These are phyloP conservation scores for Jamesozyma spencerorum DNA, from an alignment of 805 yeast genomes.

Conservation along the genomic window DNA sequence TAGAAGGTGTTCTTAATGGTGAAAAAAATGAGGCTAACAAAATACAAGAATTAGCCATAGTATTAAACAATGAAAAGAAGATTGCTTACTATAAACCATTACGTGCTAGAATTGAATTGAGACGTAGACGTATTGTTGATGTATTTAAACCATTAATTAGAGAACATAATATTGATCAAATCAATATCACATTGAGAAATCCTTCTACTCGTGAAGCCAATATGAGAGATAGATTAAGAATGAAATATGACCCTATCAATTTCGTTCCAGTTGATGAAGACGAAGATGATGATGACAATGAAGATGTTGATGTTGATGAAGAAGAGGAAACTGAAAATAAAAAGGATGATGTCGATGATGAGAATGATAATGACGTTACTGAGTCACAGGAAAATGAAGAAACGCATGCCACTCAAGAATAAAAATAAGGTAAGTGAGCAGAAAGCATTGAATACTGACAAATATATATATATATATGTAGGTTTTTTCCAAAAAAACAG, in stretches of 20 bases:
- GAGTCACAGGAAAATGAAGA: background rate
- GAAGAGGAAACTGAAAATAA: slow-evolving; percentile 3
- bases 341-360: background rate
- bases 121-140: slow-evolving; percentile 66
- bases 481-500: too few relatives aligned
- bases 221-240: slow-evolving; percentile 48
- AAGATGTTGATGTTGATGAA: slow-evolving; percentile 1
- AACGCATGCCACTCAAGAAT: background rate
- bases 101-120: slow-evolving; percentile 66
- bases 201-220: slow-evolving; percentile 54
- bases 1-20: background rate
- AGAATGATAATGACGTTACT: slow-evolving; percentile 1
- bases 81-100: slow-evolving; percentile 73
- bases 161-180: slow-evolving; percentile 47
- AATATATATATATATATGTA: too few relatives aligned
- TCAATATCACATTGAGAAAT: slow-evolving; percentile 48
- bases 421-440: background rate
- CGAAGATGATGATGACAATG: slow-evolving; percentile 13
- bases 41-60: slow-evolving; percentile 52
- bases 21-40: slow-evolving; percentile 9
- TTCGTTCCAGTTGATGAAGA: slow-evolving; percentile 32
- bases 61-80: slow-evolving; percentile 44
- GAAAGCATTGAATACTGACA: too few relatives aligned
- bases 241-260: slow-evolving; percentile 63
- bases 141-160: slow-evolving; percentile 34